Evolutionary conservation across 202 grass and related monocot species (phyloP).

Genomic region (Alloteropsis angusta): DNA sequence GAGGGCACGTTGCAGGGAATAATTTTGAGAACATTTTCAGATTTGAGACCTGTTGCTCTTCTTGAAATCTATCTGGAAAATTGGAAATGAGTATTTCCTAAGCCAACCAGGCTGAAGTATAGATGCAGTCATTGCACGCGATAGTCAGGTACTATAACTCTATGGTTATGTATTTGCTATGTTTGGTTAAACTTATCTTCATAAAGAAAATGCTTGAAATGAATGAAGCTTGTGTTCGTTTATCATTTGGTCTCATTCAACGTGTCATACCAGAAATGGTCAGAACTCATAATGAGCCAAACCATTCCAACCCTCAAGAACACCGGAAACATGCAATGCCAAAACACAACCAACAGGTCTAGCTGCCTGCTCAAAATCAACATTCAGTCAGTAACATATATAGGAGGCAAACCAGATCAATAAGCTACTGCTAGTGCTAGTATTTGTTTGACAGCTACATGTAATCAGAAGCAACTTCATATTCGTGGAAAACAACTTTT

Average conservation of each 20-base stretch:
- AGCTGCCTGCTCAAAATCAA: slow-evolving; percentile 1
- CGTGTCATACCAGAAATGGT: background rate
- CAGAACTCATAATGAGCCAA: background rate
- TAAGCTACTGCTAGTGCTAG: slow-evolving; percentile 17
- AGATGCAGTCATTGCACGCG: background rate
- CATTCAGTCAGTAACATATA: background rate
- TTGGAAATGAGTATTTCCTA: background rate
- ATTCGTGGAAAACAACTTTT: background rate
- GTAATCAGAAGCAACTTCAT: background rate
- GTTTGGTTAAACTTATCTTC: background rate
- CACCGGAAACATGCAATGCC: background rate
- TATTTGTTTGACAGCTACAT: slow-evolving; percentile 20
- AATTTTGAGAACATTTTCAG: background rate
- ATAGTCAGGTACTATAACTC: too few relatives aligned
- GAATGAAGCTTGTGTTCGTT: background rate
- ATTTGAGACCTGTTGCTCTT: background rate
- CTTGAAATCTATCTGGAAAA: background rate
- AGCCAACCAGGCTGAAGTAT: background rate
- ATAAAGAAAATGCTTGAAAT: background rate
- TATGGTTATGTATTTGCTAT: background rate
- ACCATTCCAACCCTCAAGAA: background rate
- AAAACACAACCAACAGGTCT: background rate
- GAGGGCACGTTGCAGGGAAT: slow-evolving; percentile 6
- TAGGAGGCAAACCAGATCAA: background rate
- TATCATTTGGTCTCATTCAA: background rate